phyloP scores from a whole-genome alignment of 306 rosid genomes.

The Cucurbita maxima region DNA sequence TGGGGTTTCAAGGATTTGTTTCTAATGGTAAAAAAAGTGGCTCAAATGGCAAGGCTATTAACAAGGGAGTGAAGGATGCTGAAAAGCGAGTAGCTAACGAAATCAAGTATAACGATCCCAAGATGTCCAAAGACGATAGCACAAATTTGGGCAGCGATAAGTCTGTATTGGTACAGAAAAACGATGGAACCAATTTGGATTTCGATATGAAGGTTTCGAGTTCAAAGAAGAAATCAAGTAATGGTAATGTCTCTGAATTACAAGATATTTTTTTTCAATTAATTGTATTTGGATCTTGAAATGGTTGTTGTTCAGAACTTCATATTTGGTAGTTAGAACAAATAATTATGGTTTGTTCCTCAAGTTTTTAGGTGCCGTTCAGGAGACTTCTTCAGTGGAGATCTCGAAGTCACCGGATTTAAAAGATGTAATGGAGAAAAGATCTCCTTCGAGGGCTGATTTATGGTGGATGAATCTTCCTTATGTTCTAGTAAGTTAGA shows the following conservation, averaged over 20 bases:
- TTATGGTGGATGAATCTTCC: slow-evolving; percentile 69
- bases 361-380: slow-evolving; percentile 41
- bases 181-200: slow-evolving; percentile 17
- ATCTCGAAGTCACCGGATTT: slow-evolving; percentile 19
- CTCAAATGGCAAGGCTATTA: neutral
- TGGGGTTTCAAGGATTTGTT: slow-evolving; percentile 46
- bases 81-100: slow-evolving; percentile 10
- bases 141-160: neutral
- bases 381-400: slow-evolving; percentile 31
- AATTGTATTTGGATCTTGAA: neutral
- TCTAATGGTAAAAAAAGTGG: slow-evolving; percentile 12
- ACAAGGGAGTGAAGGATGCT: slow-evolving; percentile 1
- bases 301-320: neutral
- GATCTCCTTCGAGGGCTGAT: slow-evolving; percentile 18
- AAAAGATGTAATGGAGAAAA: slow-evolving; percentile 16
- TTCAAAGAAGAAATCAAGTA: slow-evolving; percentile 10
- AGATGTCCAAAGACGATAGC: slow-evolving; percentile 11
- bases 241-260: slow-evolving; percentile 37
- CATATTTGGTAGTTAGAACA: neutral
- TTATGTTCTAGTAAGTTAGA: slow-evolving; percentile 59
- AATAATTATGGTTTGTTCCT: slow-evolving; percentile 11
- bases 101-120: slow-evolving; percentile 2
- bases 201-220: slow-evolving; percentile 6
- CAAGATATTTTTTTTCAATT: slow-evolving; percentile 6
- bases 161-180: neutral